Conservation (phyloP, 2,329 filamentous ascomycete species). For the Orbilia brochopaga region DNA sequence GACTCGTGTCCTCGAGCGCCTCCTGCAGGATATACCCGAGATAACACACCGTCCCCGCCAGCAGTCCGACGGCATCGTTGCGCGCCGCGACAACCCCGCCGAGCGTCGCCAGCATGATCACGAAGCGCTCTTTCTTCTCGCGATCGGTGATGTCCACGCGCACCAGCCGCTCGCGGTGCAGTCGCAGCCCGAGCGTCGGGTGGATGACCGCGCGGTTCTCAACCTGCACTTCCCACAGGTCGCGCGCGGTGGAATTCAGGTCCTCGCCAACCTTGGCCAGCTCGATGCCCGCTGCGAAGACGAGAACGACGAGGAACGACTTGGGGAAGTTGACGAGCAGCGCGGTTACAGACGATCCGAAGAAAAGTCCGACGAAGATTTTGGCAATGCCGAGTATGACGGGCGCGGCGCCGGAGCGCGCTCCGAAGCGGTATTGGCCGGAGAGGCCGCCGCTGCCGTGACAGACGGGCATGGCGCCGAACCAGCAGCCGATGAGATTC, state of each 20-base stretch:
- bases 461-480: conserved; percentile 93
- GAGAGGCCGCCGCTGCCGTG: conserved; percentile 91
- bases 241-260: conserved; percentile 72
- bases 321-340: conserved; percentile 76
- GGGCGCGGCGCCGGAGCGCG: conserved; percentile 82
- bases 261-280: conserved; percentile 83
- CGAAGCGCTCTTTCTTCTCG: conserved; percentile 78
- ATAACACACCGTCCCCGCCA: conserved; percentile 80
- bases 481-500: conserved; percentile 87
- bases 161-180: conserved; percentile 57
- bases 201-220: conserved; percentile 56
- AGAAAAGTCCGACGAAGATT: conserved; percentile 74
- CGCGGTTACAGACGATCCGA: conserved; percentile 74
- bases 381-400: conserved; percentile 80
- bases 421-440: conserved; percentile 88
- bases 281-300: conserved; percentile 86
- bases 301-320: conserved; percentile 81
- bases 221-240: conserved; percentile 61
- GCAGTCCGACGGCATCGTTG: conserved; percentile 84
- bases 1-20: conserved; percentile 47
- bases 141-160: conserved; percentile 67
- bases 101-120: conserved; percentile 86
- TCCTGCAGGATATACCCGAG: conserved; percentile 65
- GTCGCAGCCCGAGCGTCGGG: conserved; percentile 53
- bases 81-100: conserved; percentile 82